Conservation (phyloP, 1,284 basidiomycete species). For the Paramarasmius palmivorus region DNA sequence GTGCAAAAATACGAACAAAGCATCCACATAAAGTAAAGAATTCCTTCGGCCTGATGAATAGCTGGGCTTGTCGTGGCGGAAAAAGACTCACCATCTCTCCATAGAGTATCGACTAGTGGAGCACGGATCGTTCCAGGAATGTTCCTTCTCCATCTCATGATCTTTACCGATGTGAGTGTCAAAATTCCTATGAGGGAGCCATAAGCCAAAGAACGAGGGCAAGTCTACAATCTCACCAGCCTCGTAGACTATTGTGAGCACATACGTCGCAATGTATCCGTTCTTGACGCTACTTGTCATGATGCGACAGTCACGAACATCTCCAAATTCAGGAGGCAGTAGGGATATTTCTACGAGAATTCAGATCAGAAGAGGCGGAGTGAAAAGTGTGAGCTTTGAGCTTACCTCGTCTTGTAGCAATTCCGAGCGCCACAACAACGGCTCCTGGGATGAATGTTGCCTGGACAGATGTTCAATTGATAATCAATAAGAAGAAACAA, state of each 20-base stretch:
- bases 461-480: neutral
- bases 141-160: conserved; percentile 18
- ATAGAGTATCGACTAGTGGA: conserved; percentile 21
- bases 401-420: conserved; percentile 10
- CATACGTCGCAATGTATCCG: neutral
- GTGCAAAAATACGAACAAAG: conserved; percentile 12
- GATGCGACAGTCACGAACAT: conserved; percentile 9
- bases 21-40: conserved; percentile 24
- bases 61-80: neutral
- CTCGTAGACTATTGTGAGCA: conserved; percentile 10
- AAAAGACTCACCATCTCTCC: conserved; percentile 20
- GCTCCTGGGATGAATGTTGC: conserved; percentile 12
- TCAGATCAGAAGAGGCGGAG: neutral
- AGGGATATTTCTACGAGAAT: neutral
- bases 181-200: conserved; percentile 17
- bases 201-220: neutral
- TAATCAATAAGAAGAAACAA: neutral
- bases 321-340: conserved; percentile 1
- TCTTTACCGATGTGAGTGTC: conserved; percentile 17
- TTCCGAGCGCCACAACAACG: conserved; percentile 10
- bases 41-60: conserved; percentile 9
- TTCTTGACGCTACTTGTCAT: conserved; percentile 1
- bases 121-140: conserved; percentile 17
- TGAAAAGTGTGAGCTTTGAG: neutral
- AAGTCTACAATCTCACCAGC: neutral